Conservation (phyloP, 805 yeast genomes). For the Ogataea methanolica region DNA sequence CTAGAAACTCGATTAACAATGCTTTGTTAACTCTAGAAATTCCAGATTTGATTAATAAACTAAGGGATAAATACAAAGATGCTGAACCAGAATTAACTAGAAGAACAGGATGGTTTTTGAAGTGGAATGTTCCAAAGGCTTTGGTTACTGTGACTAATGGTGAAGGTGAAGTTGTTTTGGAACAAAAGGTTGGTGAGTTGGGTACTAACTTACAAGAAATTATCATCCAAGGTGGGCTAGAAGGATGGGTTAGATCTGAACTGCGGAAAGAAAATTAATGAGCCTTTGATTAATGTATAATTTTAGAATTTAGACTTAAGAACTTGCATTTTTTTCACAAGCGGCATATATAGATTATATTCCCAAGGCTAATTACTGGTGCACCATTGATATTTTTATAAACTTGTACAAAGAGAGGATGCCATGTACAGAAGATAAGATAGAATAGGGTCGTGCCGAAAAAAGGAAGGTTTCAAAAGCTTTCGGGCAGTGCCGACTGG, state of each 20-base stretch:
- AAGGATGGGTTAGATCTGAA: constrained; percentile 93
- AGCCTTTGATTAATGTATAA: no score
- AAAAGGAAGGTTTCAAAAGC: no score
- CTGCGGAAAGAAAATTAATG: constrained; percentile 28
- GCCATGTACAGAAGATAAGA: no score
- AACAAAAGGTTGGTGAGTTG: constrained; percentile 90
- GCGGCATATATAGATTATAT: no score
- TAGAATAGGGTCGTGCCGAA: no score
- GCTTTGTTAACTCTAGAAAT: constrained; percentile 92
- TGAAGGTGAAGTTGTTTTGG: constrained; percentile 55
- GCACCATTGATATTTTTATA: no score
- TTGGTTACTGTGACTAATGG: constrained; percentile 73
- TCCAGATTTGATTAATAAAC: constrained; percentile 74
- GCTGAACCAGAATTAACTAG: constrained; percentile 70
- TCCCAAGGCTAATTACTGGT: no score
- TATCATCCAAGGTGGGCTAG: constrained; percentile 94
- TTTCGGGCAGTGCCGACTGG: no score
- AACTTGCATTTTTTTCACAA: no score
- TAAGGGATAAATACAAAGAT: constrained; percentile 61
- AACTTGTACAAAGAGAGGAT: no score
- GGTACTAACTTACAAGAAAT: constrained; percentile 96
- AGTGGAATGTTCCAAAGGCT: constrained; percentile 89
- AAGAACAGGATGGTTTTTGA: constrained; percentile 90
- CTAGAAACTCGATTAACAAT: constrained; percentile 93
- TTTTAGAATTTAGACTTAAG: no score